Conservation (phyloP, 148 eudicot species). For the Gaultheria prostrata region DNA sequence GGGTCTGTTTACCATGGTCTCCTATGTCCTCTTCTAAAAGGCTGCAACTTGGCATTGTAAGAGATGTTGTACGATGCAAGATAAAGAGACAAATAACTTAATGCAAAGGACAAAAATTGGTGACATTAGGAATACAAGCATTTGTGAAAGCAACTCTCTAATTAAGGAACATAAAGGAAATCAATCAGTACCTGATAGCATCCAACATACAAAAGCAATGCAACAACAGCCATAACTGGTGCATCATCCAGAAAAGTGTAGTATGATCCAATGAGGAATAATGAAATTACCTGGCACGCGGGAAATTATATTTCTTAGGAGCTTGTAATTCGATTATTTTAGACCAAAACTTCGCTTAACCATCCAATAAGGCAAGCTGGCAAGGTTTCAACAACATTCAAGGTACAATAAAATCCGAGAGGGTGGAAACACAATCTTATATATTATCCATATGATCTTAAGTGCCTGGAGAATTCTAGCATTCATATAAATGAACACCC, state of each 20-base stretch:
- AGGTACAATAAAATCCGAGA: neutral
- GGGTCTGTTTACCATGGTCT: neutral
- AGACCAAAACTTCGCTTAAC: neutral
- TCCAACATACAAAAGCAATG: constrained; percentile 80
- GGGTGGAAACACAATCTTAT: constrained; percentile 9
- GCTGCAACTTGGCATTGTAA: neutral
- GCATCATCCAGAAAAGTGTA: constrained; percentile 75
- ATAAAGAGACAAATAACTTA: neutral
- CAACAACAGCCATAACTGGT: constrained; percentile 80
- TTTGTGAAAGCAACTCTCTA: neutral
- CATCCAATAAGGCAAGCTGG: neutral
- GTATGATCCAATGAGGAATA: constrained; percentile 83
- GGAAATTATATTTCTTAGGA: constrained; percentile 10
- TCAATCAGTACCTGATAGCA: constrained; percentile 75
- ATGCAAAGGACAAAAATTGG: neutral
- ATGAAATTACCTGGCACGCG: constrained; percentile 61
- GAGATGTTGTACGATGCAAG: neutral
- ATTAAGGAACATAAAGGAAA: neutral
- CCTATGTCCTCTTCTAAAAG: neutral
- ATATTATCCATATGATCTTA: neutral
- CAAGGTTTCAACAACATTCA: neutral
- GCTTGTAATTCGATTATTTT: neutral
- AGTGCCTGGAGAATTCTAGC: neutral
- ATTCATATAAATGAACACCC: constrained; percentile 4
- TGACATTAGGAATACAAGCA: neutral